phyloP scores from a whole-genome alignment of 345 rosid species.

The Arabis alpina region DNA sequence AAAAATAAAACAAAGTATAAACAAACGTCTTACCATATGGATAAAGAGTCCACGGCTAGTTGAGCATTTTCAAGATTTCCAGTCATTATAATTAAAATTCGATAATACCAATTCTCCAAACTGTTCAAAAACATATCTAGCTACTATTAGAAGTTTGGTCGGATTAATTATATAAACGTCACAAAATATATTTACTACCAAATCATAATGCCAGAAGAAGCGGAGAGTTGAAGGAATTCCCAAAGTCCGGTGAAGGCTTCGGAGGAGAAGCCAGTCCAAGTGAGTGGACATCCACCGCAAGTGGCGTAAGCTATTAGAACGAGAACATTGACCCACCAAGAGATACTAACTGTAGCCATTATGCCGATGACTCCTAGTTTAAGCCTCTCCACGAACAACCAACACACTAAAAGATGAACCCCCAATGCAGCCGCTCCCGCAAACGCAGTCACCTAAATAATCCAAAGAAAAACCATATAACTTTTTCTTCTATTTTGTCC shows the following conservation, averaged over 20 bases:
- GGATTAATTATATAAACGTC: not conserved
- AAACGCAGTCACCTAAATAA: conserved; percentile 49
- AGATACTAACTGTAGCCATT: conserved; percentile 52
- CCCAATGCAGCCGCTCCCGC: conserved; percentile 41
- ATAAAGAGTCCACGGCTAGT: conserved; percentile 84
- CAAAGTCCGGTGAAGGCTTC: conserved; percentile 65
- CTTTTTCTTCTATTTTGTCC: too few relatives aligned
- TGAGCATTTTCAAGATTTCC: conserved; percentile 82
- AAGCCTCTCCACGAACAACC: conserved; percentile 53
- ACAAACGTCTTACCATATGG: conserved; percentile 62
- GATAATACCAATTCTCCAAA: conserved; percentile 92
- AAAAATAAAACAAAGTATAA: not conserved
- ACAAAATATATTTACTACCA: conserved; percentile 45
- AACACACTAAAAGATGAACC: conserved; percentile 51
- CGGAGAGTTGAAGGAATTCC: conserved; percentile 64
- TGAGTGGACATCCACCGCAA: conserved; percentile 56
- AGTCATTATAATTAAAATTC: conserved; percentile 77
- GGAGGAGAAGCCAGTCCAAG: conserved; percentile 65
- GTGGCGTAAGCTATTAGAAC: conserved; percentile 42
- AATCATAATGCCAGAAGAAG: conserved; percentile 78
- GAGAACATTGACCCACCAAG: conserved; percentile 62
- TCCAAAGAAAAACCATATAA: too few relatives aligned
- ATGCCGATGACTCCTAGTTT: conserved; percentile 62
- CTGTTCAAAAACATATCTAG: conserved; percentile 42
- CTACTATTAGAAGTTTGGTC: not conserved